Evolutionary conservation across 176 grass and related monocot species (phyloP), one percentile per base, ranked within the genome.

Genomic region (Areca catechu): DNA sequence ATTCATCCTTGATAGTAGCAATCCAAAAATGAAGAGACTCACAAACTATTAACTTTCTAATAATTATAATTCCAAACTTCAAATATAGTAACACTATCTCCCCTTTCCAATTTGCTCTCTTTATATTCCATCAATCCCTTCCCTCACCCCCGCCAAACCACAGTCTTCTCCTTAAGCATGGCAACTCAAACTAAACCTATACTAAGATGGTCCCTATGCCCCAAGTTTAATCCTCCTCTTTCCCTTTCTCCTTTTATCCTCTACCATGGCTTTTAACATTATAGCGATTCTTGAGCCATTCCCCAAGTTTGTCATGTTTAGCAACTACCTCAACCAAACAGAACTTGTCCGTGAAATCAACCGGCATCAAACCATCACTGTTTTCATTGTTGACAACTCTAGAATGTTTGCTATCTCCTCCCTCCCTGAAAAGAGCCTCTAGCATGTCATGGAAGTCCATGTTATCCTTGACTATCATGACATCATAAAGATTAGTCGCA

Each of bases 391-490:
- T n/a, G 29, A 61, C 25, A 61, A 61, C 29, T 9, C 25, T 24
- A 28, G 17, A 16, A 9, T 19, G 27, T 5, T 1, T 4, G 4
- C 6, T 1, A 15, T 61, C 58, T 37, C 25, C 58, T 16, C 2
- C 28, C 28, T 61, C 16, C 6, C 19, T 17, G 16, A 9, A 16
- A 1, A 61, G 4, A 22, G 5, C 7, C 25, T 48, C 1, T 19
- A 61, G 58, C 16, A 20, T 9, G 58, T 16, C 28, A 24, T 61
- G 1, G 1, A 24, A 17, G 27, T 61, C 28, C 58, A 61, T 17
- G 58, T 47, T 24, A 61, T 61, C 58, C 28, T 61, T 29, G 58
- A 61, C 58, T 61, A 47, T n/a, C 48, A 61, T 28, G 29, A 61
- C 29, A 17, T 5, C 0, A 28, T 15, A 14, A 61, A 61, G 28